Evolutionary conservation across 2,329 filamentous ascomycete genomes (phyloP).

Genomic region (Cyanodermella asteris): DNA sequence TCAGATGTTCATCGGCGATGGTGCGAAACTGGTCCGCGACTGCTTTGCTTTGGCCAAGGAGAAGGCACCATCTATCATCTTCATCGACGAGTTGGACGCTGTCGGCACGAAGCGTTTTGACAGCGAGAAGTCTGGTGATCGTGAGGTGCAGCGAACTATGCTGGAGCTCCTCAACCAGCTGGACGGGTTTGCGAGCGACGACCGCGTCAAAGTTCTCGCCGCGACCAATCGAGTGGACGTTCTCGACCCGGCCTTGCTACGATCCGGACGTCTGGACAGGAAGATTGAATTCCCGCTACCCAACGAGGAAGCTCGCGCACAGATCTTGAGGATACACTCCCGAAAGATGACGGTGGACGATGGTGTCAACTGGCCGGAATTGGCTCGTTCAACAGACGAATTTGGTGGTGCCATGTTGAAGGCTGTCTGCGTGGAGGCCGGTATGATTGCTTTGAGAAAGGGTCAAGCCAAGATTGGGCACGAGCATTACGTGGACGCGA

Average conservation of each 20-base stretch:
- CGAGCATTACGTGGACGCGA: conserved; percentile 97
- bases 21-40: conserved; percentile 90
- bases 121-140: conserved; percentile 90
- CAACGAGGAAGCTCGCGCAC: conserved; percentile 89
- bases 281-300: conserved; percentile 98
- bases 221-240: conserved; percentile 91
- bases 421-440: conserved; percentile 94
- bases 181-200: conserved; percentile 90
- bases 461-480: conserved; percentile 94
- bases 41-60: conserved; percentile 96
- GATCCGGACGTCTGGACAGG: conserved; percentile 77
- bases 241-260: conserved; percentile 71
- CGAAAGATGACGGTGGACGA: conserved; percentile 95
- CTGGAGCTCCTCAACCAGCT: conserved; percentile 95
- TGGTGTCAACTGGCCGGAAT: conserved; percentile 81
- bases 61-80: conserved; percentile 97
- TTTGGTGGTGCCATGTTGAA: conserved; percentile 96
- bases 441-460: conserved; percentile 91
- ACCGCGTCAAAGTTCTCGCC: conserved; percentile 87
- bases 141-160: conserved; percentile 97
- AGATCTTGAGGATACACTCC: conserved; percentile 93
- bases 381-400: conserved; percentile 92
- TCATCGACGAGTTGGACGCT: conserved; percentile 95
- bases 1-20: conserved; percentile 99
- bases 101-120: conserved; percentile 99